A percentile compares a stretch with the other conserved stretches of the same genome.
Conservation (phyloP, 495 filamentous ascomycete genomes). For the Cairneyella variabilis region DNA sequence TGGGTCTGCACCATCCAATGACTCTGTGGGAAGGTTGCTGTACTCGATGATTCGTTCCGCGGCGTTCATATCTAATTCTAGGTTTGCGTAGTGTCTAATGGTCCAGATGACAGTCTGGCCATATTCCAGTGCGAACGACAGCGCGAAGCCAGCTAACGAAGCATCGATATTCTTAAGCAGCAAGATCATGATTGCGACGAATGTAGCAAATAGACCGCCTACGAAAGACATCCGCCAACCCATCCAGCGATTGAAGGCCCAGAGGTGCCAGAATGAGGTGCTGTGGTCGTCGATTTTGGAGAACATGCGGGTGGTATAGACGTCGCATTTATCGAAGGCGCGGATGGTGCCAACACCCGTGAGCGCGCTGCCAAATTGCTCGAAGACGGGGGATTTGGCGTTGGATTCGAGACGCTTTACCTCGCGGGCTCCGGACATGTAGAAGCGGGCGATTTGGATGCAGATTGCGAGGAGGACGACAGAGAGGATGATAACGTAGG, state of each 20-base stretch:
- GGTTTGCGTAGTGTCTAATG: slow-evolving; percentile 48
- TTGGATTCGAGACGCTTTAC: slow-evolving; percentile 72
- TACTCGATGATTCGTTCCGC: slow-evolving; percentile 83
- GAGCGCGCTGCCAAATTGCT: slow-evolving; percentile 67
- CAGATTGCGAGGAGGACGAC: slow-evolving; percentile 50
- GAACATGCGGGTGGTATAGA: slow-evolving; percentile 65
- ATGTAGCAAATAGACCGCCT: slow-evolving; percentile 63
- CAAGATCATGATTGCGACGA: slow-evolving; percentile 64
- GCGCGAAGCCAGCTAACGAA: slow-evolving; percentile 74
- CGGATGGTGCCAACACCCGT: slow-evolving; percentile 73
- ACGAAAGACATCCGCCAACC: slow-evolving; percentile 65
- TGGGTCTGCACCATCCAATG: slow-evolving; percentile 52
- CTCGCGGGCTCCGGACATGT: slow-evolving; percentile 68
- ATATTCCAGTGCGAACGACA: slow-evolving; percentile 58
- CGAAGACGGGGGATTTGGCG: slow-evolving; percentile 72
- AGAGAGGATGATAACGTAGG: slow-evolving; percentile 56
- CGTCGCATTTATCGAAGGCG: slow-evolving; percentile 60
- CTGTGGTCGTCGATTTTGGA: slow-evolving; percentile 60
- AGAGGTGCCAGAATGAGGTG: slow-evolving; percentile 60
- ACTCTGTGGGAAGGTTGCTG: slow-evolving; percentile 65
- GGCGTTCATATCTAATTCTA: slow-evolving; percentile 82
- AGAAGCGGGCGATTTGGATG: slow-evolving; percentile 52
- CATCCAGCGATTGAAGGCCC: slow-evolving; percentile 73
- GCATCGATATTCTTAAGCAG: slow-evolving; percentile 61
- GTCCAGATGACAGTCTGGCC: slow-evolving; percentile 52